Conservation (phyloP, 2,329 filamentous ascomycete species). For the Davidsoniella virescens region DNA sequence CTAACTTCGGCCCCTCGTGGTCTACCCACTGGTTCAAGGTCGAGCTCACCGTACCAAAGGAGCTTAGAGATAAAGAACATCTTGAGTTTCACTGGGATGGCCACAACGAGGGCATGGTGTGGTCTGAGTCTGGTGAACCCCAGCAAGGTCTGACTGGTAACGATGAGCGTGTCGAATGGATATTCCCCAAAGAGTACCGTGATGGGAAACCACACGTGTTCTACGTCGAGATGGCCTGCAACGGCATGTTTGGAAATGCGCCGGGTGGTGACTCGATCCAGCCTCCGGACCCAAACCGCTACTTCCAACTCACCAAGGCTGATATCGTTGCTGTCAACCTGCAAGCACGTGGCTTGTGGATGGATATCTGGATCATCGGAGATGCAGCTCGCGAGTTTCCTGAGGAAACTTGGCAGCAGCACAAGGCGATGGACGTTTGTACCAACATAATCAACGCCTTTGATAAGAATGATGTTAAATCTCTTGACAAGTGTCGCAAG, state of each 20-base stretch:
- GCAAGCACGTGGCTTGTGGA: conserved; percentile 64
- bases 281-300: conserved; percentile 71
- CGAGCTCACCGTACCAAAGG: conserved; percentile 55
- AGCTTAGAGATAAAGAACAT: conserved; percentile 58
- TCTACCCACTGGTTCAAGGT: conserved; percentile 96
- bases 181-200: conserved; percentile 64
- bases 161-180: conserved; percentile 80
- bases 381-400: conserved; percentile 90
- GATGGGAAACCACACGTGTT: conserved; percentile 78
- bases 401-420: conserved; percentile 71
- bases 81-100: conserved; percentile 97
- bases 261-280: conserved; percentile 73
- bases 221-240: conserved; percentile 97
- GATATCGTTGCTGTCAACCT: conserved; percentile 82
- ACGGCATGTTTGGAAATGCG: conserved; percentile 94
- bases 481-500: conserved; percentile 62
- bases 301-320: conserved; percentile 59
- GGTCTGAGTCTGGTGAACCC: conserved; percentile 77
- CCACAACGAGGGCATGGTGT: conserved; percentile 86
- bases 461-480: conserved; percentile 61
- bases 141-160: conserved; percentile 84
- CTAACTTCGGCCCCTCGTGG: conserved; percentile 85
- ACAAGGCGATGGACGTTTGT: conserved; percentile 66
- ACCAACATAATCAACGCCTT: conserved; percentile 86
- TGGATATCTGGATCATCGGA: conserved; percentile 91